phyloP scores from a whole-genome alignment of 228 moss, liverwort and hornwort genomes.

The Sphagnum fallax region DNA sequence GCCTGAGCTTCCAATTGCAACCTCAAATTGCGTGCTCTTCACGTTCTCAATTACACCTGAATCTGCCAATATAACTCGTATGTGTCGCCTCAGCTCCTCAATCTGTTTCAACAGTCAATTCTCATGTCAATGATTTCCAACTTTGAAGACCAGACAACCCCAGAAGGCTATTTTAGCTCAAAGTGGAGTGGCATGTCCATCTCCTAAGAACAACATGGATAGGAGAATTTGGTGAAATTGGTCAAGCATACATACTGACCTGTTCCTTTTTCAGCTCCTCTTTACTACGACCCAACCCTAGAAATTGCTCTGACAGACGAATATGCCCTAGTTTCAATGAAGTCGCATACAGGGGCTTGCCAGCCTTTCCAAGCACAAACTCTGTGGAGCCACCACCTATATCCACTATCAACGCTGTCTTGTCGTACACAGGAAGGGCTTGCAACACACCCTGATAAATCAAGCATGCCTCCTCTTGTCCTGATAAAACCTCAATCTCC shows the following conservation, averaged over 20 bases:
- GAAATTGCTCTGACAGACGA: conserved; percentile 48
- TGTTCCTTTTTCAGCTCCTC: conserved; percentile 61
- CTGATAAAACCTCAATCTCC: conserved; percentile 50
- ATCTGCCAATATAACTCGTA: conserved; percentile 51
- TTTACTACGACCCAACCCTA: conserved; percentile 23
- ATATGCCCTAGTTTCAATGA: conserved; percentile 58
- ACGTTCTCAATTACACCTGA: conserved; percentile 55
- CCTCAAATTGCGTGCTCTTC: conserved; percentile 30
- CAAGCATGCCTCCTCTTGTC: conserved; percentile 49
- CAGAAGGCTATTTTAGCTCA: too few species aligned
- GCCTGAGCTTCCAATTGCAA: conserved; percentile 61
- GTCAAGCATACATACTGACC: conserved; percentile 14
- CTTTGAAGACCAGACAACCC: too few species aligned
- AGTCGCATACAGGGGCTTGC: conserved; percentile 52
- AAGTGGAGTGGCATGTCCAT: too few species aligned
- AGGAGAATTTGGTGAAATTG: too few species aligned
- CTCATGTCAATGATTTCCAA: too few species aligned
- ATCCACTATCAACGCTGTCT: conserved; percentile 51
- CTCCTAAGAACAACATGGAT: too few species aligned
- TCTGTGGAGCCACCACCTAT: conserved; percentile 60
- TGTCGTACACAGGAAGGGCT: conserved; percentile 50
- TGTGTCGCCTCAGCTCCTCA: conserved; percentile 52
- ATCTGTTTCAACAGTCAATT: conserved; percentile 13
- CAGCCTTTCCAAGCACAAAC: conserved; percentile 48
- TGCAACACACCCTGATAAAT: conserved; percentile 57